Evolutionary conservation across 441 rosid genomes (phyloP).

Genomic region (Populus hybrid): DNA sequence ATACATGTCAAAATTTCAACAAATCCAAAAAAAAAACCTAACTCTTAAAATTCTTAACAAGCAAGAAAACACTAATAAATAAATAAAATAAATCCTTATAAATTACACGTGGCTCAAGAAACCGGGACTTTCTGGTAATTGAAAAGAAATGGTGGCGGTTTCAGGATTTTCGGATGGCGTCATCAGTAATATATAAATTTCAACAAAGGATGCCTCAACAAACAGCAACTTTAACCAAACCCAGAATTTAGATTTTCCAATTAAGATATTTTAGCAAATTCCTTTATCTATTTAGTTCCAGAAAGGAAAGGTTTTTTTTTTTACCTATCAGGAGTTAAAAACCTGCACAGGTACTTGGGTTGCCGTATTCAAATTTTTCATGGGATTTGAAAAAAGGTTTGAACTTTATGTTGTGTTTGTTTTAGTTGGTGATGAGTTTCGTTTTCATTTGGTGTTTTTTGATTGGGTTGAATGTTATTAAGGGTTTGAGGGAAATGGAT

Average conservation of each 20-base stretch:
- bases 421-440: neutral
- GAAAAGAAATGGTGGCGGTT: neutral
- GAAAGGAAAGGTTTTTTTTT: neutral
- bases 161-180: neutral
- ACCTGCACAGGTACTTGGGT: neutral
- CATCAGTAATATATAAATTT: neutral
- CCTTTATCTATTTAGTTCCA: neutral
- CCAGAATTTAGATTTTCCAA: neutral
- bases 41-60: neutral
- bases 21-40: no score
- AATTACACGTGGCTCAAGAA: neutral
- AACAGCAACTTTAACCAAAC: constrained; percentile 5
- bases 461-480: neutral
- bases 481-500: neutral
- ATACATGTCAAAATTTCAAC: no score
- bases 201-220: constrained; percentile 20
- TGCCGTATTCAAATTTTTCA: neutral
- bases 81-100: neutral
- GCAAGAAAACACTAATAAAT: neutral
- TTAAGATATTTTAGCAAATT: neutral
- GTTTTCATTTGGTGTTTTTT: neutral
- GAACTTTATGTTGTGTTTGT: neutral
- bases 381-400: neutral
- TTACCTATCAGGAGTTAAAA: neutral
- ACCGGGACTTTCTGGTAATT: neutral